Base-by-base conservation (phyloP, 2,329 filamentous ascomycete species). In the Phoma sp. region DNA sequence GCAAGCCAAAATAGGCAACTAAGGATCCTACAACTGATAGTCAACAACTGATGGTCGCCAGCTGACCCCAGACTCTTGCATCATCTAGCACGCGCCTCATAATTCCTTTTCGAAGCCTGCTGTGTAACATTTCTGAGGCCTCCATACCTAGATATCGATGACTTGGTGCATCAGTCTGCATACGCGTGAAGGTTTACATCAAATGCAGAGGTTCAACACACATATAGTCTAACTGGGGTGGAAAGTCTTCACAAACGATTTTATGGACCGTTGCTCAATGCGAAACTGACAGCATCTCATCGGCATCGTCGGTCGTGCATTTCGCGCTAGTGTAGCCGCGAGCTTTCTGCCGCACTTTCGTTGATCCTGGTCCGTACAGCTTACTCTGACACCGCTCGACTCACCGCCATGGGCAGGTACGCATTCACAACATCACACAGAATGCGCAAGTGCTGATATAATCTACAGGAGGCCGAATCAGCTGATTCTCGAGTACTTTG, bases 401-500 rank as follows among this genome's bases (percentile, higher is more conserved):
- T 55, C 52, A 55, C 52, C 52, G 52, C 52, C 52, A 55, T 54
- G 51, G 51, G 51, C 38, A 47, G 51, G 51, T 43, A 54, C 32
- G 51, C 32, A 35, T 43, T 43, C 43, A 47, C 43, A 15, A 31
- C 37, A 43, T 31, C 51, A 38, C 32, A 37, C 32, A 43, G 37
- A 25, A 33, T n/a, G 37, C 32, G 32, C 33, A 54, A 33, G 38
- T 55, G 32, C 52, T 55, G 36, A 55, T 38, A 9, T 13, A 43
- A 37, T 33, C 1, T 15, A 8, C 73, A 86, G 91, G 72, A 88
- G 89, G 77, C 91, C 91, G 62, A 94, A 95, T 76, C 86, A 87
- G 67, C 82, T 96, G 65, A 93, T 96, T 74, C 84, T 91, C 75
- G 87, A 94, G 77, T 95, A 92, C 81, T 97, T 96, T 76, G 86